Evolutionary conservation across 345 rosid species (phyloP).

Genomic region (Brassica cretica): DNA sequence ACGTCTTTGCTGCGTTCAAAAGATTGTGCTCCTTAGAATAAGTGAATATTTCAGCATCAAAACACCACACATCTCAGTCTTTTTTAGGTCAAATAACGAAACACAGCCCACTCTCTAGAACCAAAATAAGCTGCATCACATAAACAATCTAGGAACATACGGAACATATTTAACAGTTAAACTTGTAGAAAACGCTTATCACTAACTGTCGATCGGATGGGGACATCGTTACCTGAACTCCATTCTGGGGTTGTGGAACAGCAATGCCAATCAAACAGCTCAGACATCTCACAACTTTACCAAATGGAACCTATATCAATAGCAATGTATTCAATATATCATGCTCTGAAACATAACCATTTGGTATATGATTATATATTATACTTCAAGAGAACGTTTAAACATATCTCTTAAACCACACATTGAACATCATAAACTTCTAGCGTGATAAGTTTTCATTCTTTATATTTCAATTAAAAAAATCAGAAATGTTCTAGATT

Average conservation of each 20-base stretch:
- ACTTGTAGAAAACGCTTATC: too few relatives aligned
- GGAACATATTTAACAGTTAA: too few relatives aligned
- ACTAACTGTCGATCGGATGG: neutral
- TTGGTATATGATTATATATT: too few relatives aligned
- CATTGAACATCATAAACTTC: too few relatives aligned
- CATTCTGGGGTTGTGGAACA: slow-evolving; percentile 87
- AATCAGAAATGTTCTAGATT: too few relatives aligned
- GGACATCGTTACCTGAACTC: slow-evolving; percentile 61
- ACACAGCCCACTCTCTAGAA: neutral
- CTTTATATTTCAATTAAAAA: too few relatives aligned
- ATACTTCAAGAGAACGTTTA: too few relatives aligned
- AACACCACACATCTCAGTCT: slow-evolving; percentile 49
- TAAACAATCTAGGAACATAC: slow-evolving; percentile 58
- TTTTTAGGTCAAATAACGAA: slow-evolving; percentile 1
- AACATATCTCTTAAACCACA: too few relatives aligned
- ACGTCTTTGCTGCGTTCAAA: slow-evolving; percentile 98
- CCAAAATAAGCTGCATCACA: slow-evolving; percentile 6
- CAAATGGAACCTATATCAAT: slow-evolving; percentile 74
- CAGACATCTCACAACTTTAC: slow-evolving; percentile 89
- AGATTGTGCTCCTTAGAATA: slow-evolving; percentile 97
- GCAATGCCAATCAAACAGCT: slow-evolving; percentile 72
- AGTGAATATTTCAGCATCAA: slow-evolving; percentile 94
- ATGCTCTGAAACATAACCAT: neutral
- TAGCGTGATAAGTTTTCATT: too few relatives aligned
- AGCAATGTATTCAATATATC: neutral